A percentile compares a stretch with the other conserved stretches of the same genome.
These are phyloP conservation scores for Globisporangium nagaii DNA, from an alignment of 352 stramenopile genomes.

Conservation along the genomic window DNA sequence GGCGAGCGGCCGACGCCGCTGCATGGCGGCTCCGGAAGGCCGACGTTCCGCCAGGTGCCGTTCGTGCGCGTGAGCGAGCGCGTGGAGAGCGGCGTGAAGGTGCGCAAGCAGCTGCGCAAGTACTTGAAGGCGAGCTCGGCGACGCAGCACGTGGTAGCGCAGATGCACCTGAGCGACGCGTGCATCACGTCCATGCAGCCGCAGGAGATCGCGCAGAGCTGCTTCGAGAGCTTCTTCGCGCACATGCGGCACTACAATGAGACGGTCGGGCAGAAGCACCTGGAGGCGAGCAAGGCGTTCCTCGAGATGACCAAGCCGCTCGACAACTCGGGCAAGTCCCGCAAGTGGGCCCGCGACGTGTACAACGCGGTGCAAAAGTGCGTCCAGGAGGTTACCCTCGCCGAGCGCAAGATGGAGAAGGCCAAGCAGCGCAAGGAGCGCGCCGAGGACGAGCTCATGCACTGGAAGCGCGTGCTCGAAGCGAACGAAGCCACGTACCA, in stretches of 20 bases:
- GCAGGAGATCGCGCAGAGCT: slow-evolving; percentile 76
- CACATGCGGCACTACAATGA: slow-evolving; percentile 82
- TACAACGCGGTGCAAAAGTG: slow-evolving; percentile 80
- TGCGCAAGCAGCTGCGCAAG: slow-evolving; percentile 79
- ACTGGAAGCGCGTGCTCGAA: slow-evolving; percentile 71
- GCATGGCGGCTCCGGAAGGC: slow-evolving; percentile 41
- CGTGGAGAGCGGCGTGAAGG: slow-evolving; percentile 74
- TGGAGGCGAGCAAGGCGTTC: slow-evolving; percentile 72
- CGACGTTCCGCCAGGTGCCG: slow-evolving; percentile 73
- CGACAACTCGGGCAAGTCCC: slow-evolving; percentile 64
- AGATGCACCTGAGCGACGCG: slow-evolving; percentile 75
- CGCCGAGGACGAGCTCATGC: slow-evolving; percentile 59
- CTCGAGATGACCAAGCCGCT: slow-evolving; percentile 73
- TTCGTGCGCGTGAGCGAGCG: slow-evolving; percentile 76
- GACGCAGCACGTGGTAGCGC: slow-evolving; percentile 75
- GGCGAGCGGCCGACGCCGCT: slow-evolving; percentile 59
- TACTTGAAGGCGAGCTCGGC: slow-evolving; percentile 73
- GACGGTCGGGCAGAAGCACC: slow-evolving; percentile 63
- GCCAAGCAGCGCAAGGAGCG: slow-evolving; percentile 49
- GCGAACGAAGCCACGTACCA: slow-evolving; percentile 79
- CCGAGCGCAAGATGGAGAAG: slow-evolving; percentile 81
- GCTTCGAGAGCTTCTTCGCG: slow-evolving; percentile 71
- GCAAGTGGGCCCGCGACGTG: slow-evolving; percentile 68
- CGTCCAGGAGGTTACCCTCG: slow-evolving; percentile 59
- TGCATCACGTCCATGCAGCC: slow-evolving; percentile 70